Base-by-base conservation (phyloP, 176 grass and related monocot species). In the Paspalum vaginatum region DNA sequence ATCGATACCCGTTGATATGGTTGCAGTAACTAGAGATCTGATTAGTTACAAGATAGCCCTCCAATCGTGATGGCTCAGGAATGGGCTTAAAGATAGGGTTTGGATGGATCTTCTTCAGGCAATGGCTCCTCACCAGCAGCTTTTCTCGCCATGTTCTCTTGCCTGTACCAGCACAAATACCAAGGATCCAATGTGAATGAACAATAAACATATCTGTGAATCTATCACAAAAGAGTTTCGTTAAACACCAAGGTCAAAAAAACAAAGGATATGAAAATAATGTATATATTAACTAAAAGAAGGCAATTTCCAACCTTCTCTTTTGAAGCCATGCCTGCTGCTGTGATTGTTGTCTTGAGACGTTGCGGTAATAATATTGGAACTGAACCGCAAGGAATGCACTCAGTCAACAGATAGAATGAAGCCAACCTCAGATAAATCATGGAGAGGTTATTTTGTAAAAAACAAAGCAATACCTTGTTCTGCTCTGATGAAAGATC, bases 1-100 rank as follows among this genome's bases (percentile, higher is more conserved):
- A 72, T 72, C 7, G 77, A 73, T 93, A 98, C 95, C 92, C 92
- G 7, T 95, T 98, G 63, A 98, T 93, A 79, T 98, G 90, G 75
- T 98, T 98, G 86, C 95, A 98, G 79, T 98, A 98, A 70, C 94
- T 99, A 54, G 96, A 89, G 76, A 93, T 91, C 70, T 99, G 96
- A 86, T 99, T 99, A 65, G 96, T 95, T 46, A 99, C 92, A 45
- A 99, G 96, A 76, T 93, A 99, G 70, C 90, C 86, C 84, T 99
- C 96, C 40, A 99, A 81, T 44, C 93, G 90, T 81, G 96, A 95
- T 41, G 93, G 96, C 84, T 99, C 96, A 32, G 88, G 90, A 82
- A 99, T 91, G 25, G 96, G 93, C 76, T 95, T 99, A 79, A 99
- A 99, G 55, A 99, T 70, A 25, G 93, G 76, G 76, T 99, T n/a